Conservation (phyloP, 2,329 filamentous ascomycete species). For the Geosmithia flava region DNA sequence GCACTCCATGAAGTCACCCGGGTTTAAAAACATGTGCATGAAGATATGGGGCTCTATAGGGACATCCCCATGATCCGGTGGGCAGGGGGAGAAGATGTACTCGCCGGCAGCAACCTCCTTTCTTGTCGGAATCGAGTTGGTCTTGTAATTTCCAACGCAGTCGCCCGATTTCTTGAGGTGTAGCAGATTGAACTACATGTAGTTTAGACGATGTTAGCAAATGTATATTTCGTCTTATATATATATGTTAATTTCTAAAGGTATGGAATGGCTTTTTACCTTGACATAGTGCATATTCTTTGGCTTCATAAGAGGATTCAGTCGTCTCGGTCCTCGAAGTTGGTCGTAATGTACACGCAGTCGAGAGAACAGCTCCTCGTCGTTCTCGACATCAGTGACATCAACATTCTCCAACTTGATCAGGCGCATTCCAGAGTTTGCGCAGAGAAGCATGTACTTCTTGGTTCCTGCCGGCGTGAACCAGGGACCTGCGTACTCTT, state of each 20-base stretch:
- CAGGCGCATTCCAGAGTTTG: conserved; percentile 2
- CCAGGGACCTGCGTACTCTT: neutral
- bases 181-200: neutral
- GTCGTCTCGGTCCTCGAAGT: neutral
- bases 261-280: no score
- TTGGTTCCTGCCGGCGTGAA: conserved; percentile 2
- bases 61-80: neutral
- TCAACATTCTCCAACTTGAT: conserved; percentile 3
- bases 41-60: conserved; percentile 1
- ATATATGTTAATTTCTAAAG: no score
- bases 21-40: conserved; percentile 2
- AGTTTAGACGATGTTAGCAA: no score
- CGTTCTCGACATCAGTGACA: conserved; percentile 2
- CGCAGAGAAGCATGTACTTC: conserved; percentile 4
- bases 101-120: conserved; percentile 1
- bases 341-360: neutral
- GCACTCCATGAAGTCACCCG: conserved; percentile 1
- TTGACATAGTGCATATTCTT: conserved; percentile 2
- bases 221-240: no score
- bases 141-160: neutral
- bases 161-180: neutral
- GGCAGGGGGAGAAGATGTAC: conserved; percentile 2
- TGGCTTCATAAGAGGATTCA: conserved; percentile 2
- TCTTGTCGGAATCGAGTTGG: conserved; percentile 1
- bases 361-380: neutral